A percentile compares a stretch with the other conserved stretches of the same genome.
Conservation (phyloP, 1,139 yeast species). For the Candida sp. region DNA sequence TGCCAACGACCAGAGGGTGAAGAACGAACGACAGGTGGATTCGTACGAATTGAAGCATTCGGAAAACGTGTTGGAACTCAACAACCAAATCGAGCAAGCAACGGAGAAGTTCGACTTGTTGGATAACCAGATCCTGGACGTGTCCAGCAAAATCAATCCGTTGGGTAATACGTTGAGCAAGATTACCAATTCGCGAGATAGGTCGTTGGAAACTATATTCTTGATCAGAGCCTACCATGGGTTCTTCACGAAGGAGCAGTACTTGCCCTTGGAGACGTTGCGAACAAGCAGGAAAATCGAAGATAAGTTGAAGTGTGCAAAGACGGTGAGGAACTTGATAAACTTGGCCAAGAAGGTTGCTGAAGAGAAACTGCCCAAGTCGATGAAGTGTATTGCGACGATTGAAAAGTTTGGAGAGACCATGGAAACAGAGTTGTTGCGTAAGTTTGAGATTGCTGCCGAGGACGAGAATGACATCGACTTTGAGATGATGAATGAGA, state of each 20-base stretch:
- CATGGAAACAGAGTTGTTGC: conserved; percentile 71
- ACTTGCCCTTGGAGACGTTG: conserved; percentile 63
- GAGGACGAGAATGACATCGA: conserved; percentile 47
- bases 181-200: conserved; percentile 77
- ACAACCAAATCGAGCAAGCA: conserved; percentile 49
- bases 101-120: conserved; percentile 55
- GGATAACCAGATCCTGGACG: conserved; percentile 62
- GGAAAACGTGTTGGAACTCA: conserved; percentile 62
- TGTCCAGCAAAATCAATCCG: conserved; percentile 70
- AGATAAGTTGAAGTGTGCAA: conserved; percentile 70
- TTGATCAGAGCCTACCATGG: conserved; percentile 80
- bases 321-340: conserved; percentile 67
- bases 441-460: conserved; percentile 61
- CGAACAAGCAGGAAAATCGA: conserved; percentile 45
- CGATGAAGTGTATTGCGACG: conserved; percentile 50
- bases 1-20: conserved; percentile 51
- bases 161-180: conserved; percentile 75
- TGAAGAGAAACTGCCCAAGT: conserved; percentile 53
- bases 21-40: conserved; percentile 59
- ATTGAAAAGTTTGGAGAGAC: conserved; percentile 77
- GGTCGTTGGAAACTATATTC: conserved; percentile 74
- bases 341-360: conserved; percentile 65
- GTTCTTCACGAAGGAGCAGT: conserved; percentile 64
- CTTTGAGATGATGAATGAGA: conserved; percentile 73
- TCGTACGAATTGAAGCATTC: conserved; percentile 72